These are phyloP conservation scores for Quercus aquifolioides DNA, from an alignment of 306 rosid species.

Conservation along the genomic window DNA sequence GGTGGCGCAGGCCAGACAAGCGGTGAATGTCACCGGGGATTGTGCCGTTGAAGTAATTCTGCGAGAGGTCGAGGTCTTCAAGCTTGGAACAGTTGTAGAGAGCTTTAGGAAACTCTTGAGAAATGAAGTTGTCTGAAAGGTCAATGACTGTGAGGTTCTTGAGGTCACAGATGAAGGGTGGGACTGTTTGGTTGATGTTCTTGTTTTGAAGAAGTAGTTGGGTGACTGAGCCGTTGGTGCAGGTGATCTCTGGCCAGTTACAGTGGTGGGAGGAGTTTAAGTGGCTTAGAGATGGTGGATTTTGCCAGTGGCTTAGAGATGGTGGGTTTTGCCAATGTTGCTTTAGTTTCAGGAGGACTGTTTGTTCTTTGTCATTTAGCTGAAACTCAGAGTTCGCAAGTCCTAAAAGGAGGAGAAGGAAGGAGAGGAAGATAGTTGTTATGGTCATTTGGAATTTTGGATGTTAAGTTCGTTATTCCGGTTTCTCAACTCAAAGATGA, in stretches of 20 bases:
- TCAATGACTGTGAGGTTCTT: slow-evolving; percentile 51
- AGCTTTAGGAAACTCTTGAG: slow-evolving; percentile 52
- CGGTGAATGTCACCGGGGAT: slow-evolving; percentile 50
- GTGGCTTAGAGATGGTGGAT: neutral
- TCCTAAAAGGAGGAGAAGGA: slow-evolving; percentile 14
- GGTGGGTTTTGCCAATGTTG: slow-evolving; percentile 38
- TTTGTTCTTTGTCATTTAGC: slow-evolving; percentile 45
- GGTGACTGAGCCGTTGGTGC: slow-evolving; percentile 51
- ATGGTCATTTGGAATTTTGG: slow-evolving; percentile 27
- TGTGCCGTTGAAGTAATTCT: slow-evolving; percentile 45
- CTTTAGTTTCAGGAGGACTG: slow-evolving; percentile 36
- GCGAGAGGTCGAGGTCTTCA: slow-evolving; percentile 35
- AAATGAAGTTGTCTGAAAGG: slow-evolving; percentile 27
- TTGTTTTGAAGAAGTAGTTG: neutral
- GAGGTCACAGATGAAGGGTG: slow-evolving; percentile 67
- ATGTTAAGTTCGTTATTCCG: neutral
- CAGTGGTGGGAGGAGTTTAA: slow-evolving; percentile 58
- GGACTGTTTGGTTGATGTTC: slow-evolving; percentile 32
- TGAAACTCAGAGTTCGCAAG: slow-evolving; percentile 32
- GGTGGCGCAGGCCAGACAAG: slow-evolving; percentile 32
- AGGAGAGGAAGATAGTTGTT: slow-evolving; percentile 16
- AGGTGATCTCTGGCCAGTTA: slow-evolving; percentile 54
- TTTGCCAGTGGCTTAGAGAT: slow-evolving; percentile 12
- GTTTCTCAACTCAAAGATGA: neutral
- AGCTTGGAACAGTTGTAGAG: slow-evolving; percentile 58